Base-by-base conservation (phyloP, 2,329 filamentous ascomycete species). In the Ustulina deusta region DNA sequence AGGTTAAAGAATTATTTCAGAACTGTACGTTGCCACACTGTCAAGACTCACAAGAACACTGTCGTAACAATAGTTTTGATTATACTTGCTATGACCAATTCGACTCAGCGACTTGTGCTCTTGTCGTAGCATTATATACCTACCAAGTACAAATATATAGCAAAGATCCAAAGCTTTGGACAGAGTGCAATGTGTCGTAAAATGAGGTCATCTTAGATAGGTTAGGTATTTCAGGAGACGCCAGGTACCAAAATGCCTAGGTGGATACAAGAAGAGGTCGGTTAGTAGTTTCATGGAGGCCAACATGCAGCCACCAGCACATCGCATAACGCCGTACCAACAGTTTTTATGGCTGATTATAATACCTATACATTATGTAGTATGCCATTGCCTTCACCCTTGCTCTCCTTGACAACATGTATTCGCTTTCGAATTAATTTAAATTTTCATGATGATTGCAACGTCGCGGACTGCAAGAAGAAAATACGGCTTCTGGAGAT, bases 291-390 rank as follows among this genome's bases (percentile, higher is more conserved):
- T 51, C 46, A 29, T 51, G 46, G 25, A 3, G 46, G 7, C 46
- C 46, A 29, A 29, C 25, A 32, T 51, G 48, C 48, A 51, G 48
- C 48, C 48, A 51, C 46, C 48, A 51, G 27, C 48, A 51, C 46
- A 32, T 51, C 13, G 48, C 48, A 51, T 51, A 29, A n/a, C 27
- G 27, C 48, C 48, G 4, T 51, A 51, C 46, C 46, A 49, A 49
- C 46, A 29, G 46, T 13, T 13, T 49, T 3, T 17, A 29, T 49
- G 13, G 11, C 25, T 49, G 46, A 29, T 3, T 29, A 49, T 15
- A 48, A 13, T 25, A 2, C 3, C 44, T 25, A 25, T 6, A 27
- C 4, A 29, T 49, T 15, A n/a, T 15, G 5, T 9, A 13, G 38
- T 7, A 40, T 6, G 13, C 6, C 27, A 2, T 10, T 29, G 13